Conservation (phyloP, 2,329 filamentous ascomycete species). For the Cylindrodendrum hubeiense region DNA sequence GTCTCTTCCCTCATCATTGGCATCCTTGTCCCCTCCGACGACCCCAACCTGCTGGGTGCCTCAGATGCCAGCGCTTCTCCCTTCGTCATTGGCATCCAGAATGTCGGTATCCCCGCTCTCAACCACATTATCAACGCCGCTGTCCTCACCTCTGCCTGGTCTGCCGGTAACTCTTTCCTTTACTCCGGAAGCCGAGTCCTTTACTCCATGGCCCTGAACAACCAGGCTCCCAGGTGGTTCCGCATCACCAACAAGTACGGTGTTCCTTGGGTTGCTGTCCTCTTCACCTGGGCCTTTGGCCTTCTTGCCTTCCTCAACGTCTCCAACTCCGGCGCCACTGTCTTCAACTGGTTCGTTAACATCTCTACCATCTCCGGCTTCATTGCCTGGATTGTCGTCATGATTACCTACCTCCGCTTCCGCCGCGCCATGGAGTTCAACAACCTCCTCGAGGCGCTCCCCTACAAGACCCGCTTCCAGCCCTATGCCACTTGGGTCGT, state of each 20-base stretch:
- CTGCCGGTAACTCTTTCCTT: constrained; percentile 70
- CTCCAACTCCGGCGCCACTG: constrained; percentile 69
- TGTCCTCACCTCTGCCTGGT: constrained; percentile 75
- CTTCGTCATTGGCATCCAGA: constrained; percentile 75
- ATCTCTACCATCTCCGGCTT: constrained; percentile 73
- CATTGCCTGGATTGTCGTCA: constrained; percentile 70
- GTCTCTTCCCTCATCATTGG: constrained; percentile 72
- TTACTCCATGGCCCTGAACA: constrained; percentile 74
- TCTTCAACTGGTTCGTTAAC: constrained; percentile 73
- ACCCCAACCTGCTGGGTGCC: constrained; percentile 68
- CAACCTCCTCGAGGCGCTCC: constrained; percentile 60
- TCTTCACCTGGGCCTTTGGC: constrained; percentile 69
- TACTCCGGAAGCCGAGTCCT: constrained; percentile 79
- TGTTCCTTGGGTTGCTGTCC: constrained; percentile 67
- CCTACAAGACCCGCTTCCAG: constrained; percentile 65
- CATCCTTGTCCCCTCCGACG: constrained; percentile 73
- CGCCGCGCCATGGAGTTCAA: constrained; percentile 66
- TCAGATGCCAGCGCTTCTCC: constrained; percentile 71
- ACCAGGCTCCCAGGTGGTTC: constrained; percentile 74
- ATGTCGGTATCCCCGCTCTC: constrained; percentile 73
- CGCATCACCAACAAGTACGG: constrained; percentile 69
- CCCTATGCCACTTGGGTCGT: constrained; percentile 74
- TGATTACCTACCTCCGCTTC: constrained; percentile 71
- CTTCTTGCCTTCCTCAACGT: constrained; percentile 78
- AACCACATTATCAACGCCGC: constrained; percentile 78